Evolutionary conservation across 108 stramenopile genomes (phyloP), one percentile per base, ranked within the genome.

Genomic region (Epithemia pelagica): DNA sequence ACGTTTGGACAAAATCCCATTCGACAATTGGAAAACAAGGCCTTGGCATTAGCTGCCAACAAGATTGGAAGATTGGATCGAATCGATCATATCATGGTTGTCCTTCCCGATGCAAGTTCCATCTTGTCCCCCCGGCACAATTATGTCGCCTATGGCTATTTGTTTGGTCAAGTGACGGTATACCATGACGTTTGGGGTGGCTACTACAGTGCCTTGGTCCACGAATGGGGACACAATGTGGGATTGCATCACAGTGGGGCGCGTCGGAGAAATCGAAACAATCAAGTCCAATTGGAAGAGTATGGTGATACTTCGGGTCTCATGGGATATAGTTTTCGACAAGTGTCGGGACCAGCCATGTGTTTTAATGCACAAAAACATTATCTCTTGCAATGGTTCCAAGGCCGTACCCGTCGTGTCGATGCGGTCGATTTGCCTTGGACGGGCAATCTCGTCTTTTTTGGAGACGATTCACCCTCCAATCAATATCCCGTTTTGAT

Each of bases 331-430:
- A 26, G 27, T 21, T 30, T 26, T 30, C 21, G 15, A 30, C 5
- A 28, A 27, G 30, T 61, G 8, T 21, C 29, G 7, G 30, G 24
- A 8, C 61, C 61, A 7, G 26, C 29, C n/a, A 61, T n/a, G 20
- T 61, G 61, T 26, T 61, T 61, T 31, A 61, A 61, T 61, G 61
- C 27, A 3, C 61, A 61, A 61, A 61, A 61, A 27, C n/a, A 31
- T 26, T 61, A 26, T 7, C 2, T 10, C 3, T 10, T 29, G 61
- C 29, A 26, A 61, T 61, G 61, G 61, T 61, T 26, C 28, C 8
- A 61, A 31, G 18, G 7, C 5, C 61, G 61, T 21, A 26, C 61
- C 5, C 61, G 22, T n/a, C 26, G 29, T 26, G 29, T 31, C 61
- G n/a, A 21, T 7, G 29, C 28, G 7, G 29, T 31, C 20, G 61